Evolutionary conservation across 2,329 filamentous ascomycete genomes (phyloP).

Genomic region (Fusarium siculi): DNA sequence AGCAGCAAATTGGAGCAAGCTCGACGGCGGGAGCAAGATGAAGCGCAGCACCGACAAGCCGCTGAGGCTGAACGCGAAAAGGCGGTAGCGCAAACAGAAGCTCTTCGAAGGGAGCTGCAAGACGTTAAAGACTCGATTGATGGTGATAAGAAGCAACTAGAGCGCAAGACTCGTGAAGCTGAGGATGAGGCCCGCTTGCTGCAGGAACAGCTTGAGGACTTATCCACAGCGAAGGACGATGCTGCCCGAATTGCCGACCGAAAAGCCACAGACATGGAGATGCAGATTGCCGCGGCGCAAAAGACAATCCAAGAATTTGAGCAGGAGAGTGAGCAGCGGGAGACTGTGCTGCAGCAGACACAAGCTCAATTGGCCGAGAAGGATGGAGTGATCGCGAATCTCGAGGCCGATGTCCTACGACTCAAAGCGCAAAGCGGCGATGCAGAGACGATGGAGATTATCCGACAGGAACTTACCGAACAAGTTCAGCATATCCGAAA

Average conservation of each 20-base stretch:
- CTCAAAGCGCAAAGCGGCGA: slow-evolving; percentile 90
- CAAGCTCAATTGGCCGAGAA: slow-evolving; percentile 76
- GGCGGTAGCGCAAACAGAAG: slow-evolving; percentile 61
- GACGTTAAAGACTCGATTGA: slow-evolving; percentile 61
- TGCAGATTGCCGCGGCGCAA: slow-evolving; percentile 59
- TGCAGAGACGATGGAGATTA: slow-evolving; percentile 83
- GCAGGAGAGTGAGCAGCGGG: slow-evolving; percentile 66
- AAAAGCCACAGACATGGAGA: slow-evolving; percentile 64
- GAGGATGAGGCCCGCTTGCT: slow-evolving; percentile 78
- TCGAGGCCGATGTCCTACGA: slow-evolving; percentile 86
- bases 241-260: slow-evolving; percentile 71
- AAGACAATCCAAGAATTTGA: slow-evolving; percentile 67
- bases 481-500: slow-evolving; percentile 92
- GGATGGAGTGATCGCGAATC: slow-evolving; percentile 74
- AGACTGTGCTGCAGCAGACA: slow-evolving; percentile 65
- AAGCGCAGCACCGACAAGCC: slow-evolving; percentile 74
- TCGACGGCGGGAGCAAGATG: slow-evolving; percentile 83
- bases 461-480: slow-evolving; percentile 88
- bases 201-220: slow-evolving; percentile 84
- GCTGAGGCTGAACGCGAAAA: slow-evolving; percentile 67
- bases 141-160: slow-evolving; percentile 71
- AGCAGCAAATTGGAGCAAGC: slow-evolving; percentile 86
- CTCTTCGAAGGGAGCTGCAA: slow-evolving; percentile 62
- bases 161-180: slow-evolving; percentile 75
- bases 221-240: slow-evolving; percentile 71